Base-by-base conservation (phyloP, 2,329 filamentous ascomycete species). In the Aspergillus cejpii region DNA sequence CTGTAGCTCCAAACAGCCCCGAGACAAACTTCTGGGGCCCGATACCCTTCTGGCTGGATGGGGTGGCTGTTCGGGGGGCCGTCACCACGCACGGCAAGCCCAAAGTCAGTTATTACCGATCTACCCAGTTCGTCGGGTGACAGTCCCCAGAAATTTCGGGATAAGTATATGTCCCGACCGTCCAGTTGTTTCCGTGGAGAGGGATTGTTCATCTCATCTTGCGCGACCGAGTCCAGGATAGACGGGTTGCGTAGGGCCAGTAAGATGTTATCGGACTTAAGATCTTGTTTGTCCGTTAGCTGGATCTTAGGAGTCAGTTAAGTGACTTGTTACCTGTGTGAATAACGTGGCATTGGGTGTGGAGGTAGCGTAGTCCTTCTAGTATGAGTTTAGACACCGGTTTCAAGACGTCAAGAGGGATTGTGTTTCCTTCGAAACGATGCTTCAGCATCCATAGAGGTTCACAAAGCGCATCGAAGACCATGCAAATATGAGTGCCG, bases 201-300 rank as follows among this genome's bases (percentile, higher is more conserved):
- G 7, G 57, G 59, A 39, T 56, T 43, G 11, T 59, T 53, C 29
- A 55, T 45, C 41, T 62, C 51, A 39, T 56, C 47, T 36, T 53
- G 50, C 14, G 54, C 54, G 49, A 60, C 51, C 4, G 42, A 39
- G 17, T 62, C 50, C 20, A 63, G 53, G 36, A 54, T 49, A 17
- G 54, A 58, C 21, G 51, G 49, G 37, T 60, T 50, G 15, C 54
- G 50, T 2, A 64, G 48, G 7, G 54, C 49, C 45, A 65, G 49
- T 37, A 70, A 54, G 23, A 70, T 65, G 45, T 71, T 70, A 47
- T 68, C 60, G 0, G 65, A 59, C 44, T 70, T 70, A 20, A 70
- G 59, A 54, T 71, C 66, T 55, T 44, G 34, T 28, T 40, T 39
- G 12, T 45, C 21, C 6, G 46, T 52, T 48, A 54, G 44, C 26